A percentile compares a stretch with the other conserved stretches of the same genome.
phyloP scores from a whole-genome alignment of 768 basidiomycete species.

The Termitomyces titanicus region DNA sequence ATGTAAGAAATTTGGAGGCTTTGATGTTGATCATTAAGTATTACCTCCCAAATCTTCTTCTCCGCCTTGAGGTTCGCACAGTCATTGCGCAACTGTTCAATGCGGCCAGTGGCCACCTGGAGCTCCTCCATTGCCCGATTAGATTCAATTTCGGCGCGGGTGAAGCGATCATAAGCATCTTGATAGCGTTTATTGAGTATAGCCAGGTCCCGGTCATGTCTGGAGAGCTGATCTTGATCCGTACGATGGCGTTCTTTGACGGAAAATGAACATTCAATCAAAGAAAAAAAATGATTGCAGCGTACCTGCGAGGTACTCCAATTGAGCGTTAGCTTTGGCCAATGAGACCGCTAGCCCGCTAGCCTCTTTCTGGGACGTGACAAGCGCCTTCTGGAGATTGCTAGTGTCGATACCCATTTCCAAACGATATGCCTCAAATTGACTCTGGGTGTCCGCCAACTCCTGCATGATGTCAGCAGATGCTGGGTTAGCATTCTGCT shows the following conservation, averaged over 20 bases:
- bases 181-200: constrained; percentile 66
- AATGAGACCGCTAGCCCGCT: constrained; percentile 61
- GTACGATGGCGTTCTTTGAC: constrained; percentile 63
- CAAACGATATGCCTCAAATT: constrained; percentile 75
- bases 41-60: constrained; percentile 90
- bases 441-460: constrained; percentile 67
- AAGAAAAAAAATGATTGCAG: constrained; percentile 8
- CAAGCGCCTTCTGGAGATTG: constrained; percentile 68
- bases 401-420: constrained; percentile 81
- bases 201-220: constrained; percentile 64
- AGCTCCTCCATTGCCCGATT: constrained; percentile 67
- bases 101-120: constrained; percentile 48
- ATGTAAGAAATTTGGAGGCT: constrained; percentile 4
- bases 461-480: constrained; percentile 48
- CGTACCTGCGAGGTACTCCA: constrained; percentile 74
- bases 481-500: constrained; percentile 7
- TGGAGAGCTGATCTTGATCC: constrained; percentile 61
- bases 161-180: constrained; percentile 70
- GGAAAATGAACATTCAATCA: constrained; percentile 3
- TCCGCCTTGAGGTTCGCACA: constrained; percentile 87
- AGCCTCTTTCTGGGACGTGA: constrained; percentile 61
- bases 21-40: neutral
- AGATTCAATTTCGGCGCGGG: constrained; percentile 72
- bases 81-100: constrained; percentile 83
- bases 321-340: constrained; percentile 82